phyloP scores from a whole-genome alignment of 495 filamentous ascomycete species.

The Diplogelasinospora grovesii region DNA sequence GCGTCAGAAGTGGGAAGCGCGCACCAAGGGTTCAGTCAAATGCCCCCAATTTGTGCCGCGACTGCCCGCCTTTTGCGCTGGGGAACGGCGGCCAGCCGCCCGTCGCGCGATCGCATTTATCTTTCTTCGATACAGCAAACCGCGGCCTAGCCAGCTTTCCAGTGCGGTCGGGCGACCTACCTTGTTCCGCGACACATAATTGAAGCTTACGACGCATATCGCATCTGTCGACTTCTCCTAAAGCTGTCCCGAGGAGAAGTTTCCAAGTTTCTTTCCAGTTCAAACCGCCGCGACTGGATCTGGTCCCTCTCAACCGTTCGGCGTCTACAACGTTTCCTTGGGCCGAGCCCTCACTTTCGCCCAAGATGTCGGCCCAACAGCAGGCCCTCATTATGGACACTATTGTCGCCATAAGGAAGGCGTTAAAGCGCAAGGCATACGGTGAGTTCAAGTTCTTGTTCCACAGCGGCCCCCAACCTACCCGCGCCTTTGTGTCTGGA shows the following conservation, averaged over 20 bases:
- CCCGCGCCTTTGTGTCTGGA: too few species aligned
- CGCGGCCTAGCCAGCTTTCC: background rate
- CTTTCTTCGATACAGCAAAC: too few species aligned
- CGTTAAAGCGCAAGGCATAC: slow-evolving; percentile 23
- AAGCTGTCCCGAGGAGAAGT: too few species aligned
- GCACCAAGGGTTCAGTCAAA: too few species aligned
- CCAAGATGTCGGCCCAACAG: slow-evolving; percentile 26
- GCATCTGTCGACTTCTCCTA: too few species aligned
- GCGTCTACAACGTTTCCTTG: background rate
- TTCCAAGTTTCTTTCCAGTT: too few species aligned
- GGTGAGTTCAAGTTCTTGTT: slow-evolving; percentile 10
- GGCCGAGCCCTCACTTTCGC: background rate
- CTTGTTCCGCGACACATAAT: too few species aligned
- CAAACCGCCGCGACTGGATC: too few species aligned
- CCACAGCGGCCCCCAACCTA: background rate
- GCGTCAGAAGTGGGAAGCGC: too few species aligned
- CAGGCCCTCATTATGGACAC: slow-evolving; percentile 26
- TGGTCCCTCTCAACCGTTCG: background rate
- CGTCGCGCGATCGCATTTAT: background rate
- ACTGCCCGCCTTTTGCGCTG: background rate
- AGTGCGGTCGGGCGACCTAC: background rate
- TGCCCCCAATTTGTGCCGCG: slow-evolving; percentile 2
- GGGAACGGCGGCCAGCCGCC: background rate
- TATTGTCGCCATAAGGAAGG: slow-evolving; percentile 18
- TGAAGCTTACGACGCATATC: too few species aligned